Evolutionary conservation across 305 asterid species (phyloP).

Genomic region (Nicotiana rustica): DNA sequence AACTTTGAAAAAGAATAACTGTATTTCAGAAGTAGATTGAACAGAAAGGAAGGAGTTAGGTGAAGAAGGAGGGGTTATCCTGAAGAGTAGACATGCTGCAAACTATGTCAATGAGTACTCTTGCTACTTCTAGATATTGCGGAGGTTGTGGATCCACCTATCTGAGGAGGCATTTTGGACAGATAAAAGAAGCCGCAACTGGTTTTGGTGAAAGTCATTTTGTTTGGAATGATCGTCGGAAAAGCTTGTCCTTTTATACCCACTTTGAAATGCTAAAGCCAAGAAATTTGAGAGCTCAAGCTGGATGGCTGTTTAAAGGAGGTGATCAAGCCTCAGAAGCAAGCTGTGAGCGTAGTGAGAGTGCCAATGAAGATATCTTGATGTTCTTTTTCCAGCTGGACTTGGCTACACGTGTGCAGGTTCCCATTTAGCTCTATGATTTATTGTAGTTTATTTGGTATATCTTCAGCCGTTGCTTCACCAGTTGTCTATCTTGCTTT

Average conservation of each 20-base stretch:
- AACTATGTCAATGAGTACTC: conserved; percentile 56
- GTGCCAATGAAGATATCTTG: conserved; percentile 83
- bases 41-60: neutral
- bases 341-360: conserved; percentile 84
- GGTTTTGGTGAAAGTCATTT: conserved; percentile 55
- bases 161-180: conserved; percentile 54
- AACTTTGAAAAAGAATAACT: neutral
- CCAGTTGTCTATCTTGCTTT: conserved; percentile 33
- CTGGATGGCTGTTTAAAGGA: conserved; percentile 85
- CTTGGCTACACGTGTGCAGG: conserved; percentile 95
- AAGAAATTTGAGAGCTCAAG: conserved; percentile 64
- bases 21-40: conserved; percentile 10
- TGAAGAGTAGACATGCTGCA: conserved; percentile 57
- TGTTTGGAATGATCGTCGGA: conserved; percentile 48
- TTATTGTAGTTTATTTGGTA: conserved; percentile 1
- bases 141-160: conserved; percentile 53
- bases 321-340: conserved; percentile 69
- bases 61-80: neutral
- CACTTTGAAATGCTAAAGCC: conserved; percentile 44
- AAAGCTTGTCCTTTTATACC: conserved; percentile 46
- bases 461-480: conserved; percentile 22
- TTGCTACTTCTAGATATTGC: conserved; percentile 60
- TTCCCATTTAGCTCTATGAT: conserved; percentile 35
- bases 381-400: conserved; percentile 97
- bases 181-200: conserved; percentile 44